Percentiles rank a stretch among this genome's conserved stretches.
Evolutionary conservation across 2,329 filamentous ascomycete species (phyloP).

Genomic region (Calonectria leucothoes): DNA sequence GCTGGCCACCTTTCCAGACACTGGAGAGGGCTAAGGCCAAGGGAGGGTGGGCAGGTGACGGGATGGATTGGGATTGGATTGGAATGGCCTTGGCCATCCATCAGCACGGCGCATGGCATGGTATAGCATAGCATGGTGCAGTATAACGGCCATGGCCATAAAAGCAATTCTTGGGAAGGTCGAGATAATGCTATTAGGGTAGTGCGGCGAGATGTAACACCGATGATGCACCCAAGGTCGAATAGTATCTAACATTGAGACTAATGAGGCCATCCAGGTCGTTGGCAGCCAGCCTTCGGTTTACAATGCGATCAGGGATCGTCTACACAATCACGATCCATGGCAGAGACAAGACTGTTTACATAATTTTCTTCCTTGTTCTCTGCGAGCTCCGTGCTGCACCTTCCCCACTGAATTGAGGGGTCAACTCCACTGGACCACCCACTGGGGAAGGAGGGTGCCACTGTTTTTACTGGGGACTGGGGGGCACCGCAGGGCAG

Average conservation of each 20-base stretch:
- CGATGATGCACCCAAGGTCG: not conserved
- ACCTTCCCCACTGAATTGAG: constrained; percentile 18
- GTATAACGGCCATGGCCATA: not conserved
- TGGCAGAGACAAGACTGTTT: not conserved
- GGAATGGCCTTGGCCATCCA: constrained; percentile 13
- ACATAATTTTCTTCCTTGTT: constrained; percentile 3
- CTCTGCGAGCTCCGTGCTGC: constrained; percentile 7
- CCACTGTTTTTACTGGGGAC: constrained; percentile 4
- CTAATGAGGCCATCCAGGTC: constrained; percentile 9
- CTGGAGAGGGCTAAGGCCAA: not conserved
- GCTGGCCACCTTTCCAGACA: not conserved
- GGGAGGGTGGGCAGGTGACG: constrained; percentile 9
- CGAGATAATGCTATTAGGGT: not conserved
- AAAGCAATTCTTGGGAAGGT: constrained; percentile 8
- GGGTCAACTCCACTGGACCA: constrained; percentile 7
- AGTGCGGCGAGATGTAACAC: not conserved
- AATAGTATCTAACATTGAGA: not conserved
- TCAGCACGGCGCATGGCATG: not conserved
- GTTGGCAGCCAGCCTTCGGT: not conserved
- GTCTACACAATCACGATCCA: not conserved
- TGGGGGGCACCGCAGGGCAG: constrained; percentile 1
- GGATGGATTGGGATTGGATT: constrained; percentile 16
- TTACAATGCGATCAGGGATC: not conserved
- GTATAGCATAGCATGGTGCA: not conserved
- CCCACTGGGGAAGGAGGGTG: constrained; percentile 9